Percentiles rank a stretch among this genome's conserved stretches.
These are phyloP conservation scores for Martiniozyma abietophila DNA, from an alignment of 805 yeast genomes.

Conservation along the genomic window DNA sequence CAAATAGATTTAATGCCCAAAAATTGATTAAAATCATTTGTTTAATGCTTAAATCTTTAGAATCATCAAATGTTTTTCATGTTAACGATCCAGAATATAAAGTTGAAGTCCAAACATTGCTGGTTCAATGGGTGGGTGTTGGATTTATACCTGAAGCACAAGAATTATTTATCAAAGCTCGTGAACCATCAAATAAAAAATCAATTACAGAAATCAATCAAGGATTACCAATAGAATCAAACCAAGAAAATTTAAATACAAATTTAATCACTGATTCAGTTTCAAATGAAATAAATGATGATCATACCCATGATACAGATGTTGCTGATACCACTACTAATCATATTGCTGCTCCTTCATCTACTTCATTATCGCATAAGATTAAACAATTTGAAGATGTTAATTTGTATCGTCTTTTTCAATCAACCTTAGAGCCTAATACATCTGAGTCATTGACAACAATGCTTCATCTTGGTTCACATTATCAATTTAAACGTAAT, in stretches of 20 bases:
- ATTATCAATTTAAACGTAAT: conserved; percentile 13
- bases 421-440: conserved; percentile 7
- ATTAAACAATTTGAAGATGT: conserved; percentile 4
- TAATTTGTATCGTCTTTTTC: conserved; percentile 4
- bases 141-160: conserved; percentile 49
- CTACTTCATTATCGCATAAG: background rate
- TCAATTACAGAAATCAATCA: background rate
- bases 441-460: conserved; percentile 13
- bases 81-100: conserved; percentile 43
- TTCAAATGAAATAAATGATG: conserved; percentile 1
- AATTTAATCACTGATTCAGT: background rate
- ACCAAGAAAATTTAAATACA: too few species aligned
- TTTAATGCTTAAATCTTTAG: conserved; percentile 48
- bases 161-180: conserved; percentile 32
- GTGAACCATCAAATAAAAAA: background rate
- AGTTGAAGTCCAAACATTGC: conserved; percentile 49
- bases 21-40: conserved; percentile 48
- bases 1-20: conserved; percentile 25
- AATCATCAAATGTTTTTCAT: conserved; percentile 32
- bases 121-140: conserved; percentile 57
- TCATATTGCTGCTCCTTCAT: background rate
- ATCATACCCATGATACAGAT: too few species aligned
- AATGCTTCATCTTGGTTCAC: conserved; percentile 15
- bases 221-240: too few species aligned
- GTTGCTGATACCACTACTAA: too few species aligned